Conservation (phyloP, 176 grass and related monocot species). For the Thalia dealbata region DNA sequence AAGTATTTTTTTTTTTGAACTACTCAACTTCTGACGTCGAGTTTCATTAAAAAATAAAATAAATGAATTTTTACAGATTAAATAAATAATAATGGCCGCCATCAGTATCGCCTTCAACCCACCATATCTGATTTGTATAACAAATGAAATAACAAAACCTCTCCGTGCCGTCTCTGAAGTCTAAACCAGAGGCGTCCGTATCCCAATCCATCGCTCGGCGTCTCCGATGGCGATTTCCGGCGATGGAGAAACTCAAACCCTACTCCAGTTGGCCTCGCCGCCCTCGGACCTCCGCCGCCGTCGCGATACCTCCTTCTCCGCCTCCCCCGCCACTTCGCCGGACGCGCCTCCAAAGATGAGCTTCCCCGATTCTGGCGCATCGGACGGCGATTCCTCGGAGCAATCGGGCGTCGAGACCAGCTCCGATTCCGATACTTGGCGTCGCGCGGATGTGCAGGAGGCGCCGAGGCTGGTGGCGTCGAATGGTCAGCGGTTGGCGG, state of each 20-base stretch:
- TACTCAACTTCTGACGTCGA: too few species aligned
- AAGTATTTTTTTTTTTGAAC: too few species aligned
- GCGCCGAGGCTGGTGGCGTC: neutral
- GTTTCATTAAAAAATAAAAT: too few species aligned
- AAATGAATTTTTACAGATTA: too few species aligned
- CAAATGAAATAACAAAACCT: too few species aligned
- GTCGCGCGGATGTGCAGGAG: conserved; percentile 10
- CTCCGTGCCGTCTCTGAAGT: too few species aligned
- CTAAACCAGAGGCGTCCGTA: too few species aligned
- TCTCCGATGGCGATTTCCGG: neutral
- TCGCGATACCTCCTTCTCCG: neutral
- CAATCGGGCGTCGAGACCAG: conserved; percentile 8
- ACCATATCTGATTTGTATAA: too few species aligned
- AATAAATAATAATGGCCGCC: too few species aligned
- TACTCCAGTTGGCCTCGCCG: neutral
- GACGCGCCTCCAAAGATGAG: neutral
- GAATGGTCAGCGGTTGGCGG: neutral
- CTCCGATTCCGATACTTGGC: conserved; percentile 17
- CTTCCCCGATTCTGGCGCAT: neutral
- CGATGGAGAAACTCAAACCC: neutral
- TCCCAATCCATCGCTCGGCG: too few species aligned
- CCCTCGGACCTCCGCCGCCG: conserved; percentile 1
- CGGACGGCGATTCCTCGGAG: neutral
- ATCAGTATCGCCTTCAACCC: too few species aligned
- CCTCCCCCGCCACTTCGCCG: neutral